These are phyloP conservation scores for Saxispiralis lemnorum DNA, from an alignment of 495 filamentous ascomycete species.

Conservation along the genomic window DNA sequence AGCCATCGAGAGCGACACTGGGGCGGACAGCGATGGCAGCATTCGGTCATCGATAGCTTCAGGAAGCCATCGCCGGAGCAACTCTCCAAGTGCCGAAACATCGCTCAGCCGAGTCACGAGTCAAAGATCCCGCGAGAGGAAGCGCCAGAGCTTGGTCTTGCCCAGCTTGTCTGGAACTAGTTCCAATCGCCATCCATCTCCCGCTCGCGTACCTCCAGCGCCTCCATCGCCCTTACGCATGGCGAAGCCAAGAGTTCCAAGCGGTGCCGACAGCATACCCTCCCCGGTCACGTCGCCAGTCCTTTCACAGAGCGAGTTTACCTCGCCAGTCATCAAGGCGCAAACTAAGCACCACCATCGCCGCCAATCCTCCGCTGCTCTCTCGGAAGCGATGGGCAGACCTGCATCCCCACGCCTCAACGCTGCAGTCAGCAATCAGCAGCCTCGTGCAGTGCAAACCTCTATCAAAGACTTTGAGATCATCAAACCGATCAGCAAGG, in stretches of 20 bases:
- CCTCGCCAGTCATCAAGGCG: conserved; percentile 42
- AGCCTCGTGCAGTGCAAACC: conserved; percentile 68
- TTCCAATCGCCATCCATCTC: conserved; percentile 71
- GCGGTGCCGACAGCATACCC: conserved; percentile 51
- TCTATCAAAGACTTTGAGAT: conserved; percentile 99
- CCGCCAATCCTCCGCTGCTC: conserved; percentile 76
- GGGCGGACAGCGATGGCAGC: conserved; percentile 72
- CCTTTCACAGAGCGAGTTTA: conserved; percentile 61
- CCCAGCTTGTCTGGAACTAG: conserved; percentile 47
- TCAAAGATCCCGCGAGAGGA: conserved; percentile 44
- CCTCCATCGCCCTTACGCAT: conserved; percentile 80
- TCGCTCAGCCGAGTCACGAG: conserved; percentile 51
- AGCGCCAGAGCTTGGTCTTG: conserved; percentile 66
- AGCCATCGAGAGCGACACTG: conserved; percentile 59
- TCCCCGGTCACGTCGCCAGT: conserved; percentile 84
- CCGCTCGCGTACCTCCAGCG: conserved; percentile 44
- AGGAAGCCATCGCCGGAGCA: conserved; percentile 38
- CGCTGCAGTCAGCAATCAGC: conserved; percentile 43
- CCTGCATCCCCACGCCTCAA: conserved; percentile 67
- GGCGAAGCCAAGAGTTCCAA: conserved; percentile 64
- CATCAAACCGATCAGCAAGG: conserved; percentile 98
- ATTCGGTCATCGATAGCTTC: conserved; percentile 52
- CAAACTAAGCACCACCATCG: conserved; percentile 50
- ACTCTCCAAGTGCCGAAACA: conserved; percentile 79
- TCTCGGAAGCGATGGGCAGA: conserved; percentile 42